Base-by-base conservation (phyloP, 2,329 filamentous ascomycete genomes). In the Phoma sp. region DNA sequence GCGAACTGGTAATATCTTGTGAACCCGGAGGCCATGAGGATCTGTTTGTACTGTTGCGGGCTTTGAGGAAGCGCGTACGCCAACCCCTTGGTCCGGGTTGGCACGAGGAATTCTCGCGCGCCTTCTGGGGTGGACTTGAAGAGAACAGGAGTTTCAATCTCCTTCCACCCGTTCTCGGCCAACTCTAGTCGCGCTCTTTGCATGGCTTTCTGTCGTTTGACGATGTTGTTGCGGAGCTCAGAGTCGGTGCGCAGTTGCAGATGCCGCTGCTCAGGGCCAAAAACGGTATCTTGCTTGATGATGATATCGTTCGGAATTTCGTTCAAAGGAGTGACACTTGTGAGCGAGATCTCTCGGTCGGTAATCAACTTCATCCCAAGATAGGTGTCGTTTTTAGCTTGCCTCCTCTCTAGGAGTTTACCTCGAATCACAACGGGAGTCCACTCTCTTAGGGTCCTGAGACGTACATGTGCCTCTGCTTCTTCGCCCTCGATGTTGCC, bases 81-180 rank as follows among this genome's bases (percentile, higher is more conserved):
- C 56, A 87, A 79, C 0, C 91, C 92, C 1, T 81, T 82, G 29
- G 83, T 84, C 23, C 95, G 83, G 1, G 93, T 96, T 0, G 95
- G 95, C 4, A 99, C 93, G 5, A 99, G 75, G 59, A 99, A 99
- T 73, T 99, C 95, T 42, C 93, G 84, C 1, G 95, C 96, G 0
- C 95, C 95, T 77, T 99, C 95, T 0, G 95, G 92, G 0, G 95
- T 99, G 0, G 95, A 97, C 74, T 98, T 99, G 84, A 99, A 99
- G 0, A 99, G 82, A 4, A 97, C 79, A 0, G 95, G 95, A 0
- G 95, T 99, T 73, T 99, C 95, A 26, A 98, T 84, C 62, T 98
- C 90, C 11, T 84, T 79, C 66, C 93, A 93, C 21, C 81, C 79
- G 5, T 80, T 73, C 14, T 65, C 60, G 20, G 82, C 78, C 26